phyloP scores from a whole-genome alignment of 805 yeast genomes.

The Starmerella stigmatis region DNA sequence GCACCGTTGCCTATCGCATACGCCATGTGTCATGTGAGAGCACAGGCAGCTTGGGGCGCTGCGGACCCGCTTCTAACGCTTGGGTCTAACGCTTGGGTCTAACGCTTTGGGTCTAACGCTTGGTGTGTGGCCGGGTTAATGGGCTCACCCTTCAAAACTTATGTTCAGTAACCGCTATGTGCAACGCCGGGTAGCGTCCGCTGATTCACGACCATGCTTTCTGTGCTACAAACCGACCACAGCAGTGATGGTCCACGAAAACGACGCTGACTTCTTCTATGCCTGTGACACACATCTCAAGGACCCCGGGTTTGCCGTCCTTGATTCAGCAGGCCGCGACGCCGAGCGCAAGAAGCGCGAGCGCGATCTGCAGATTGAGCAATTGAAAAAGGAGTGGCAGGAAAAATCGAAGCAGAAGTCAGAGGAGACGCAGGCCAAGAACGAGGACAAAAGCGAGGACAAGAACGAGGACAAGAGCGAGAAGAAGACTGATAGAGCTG shows the following conservation, averaged over 20 bases:
- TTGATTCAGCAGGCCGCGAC: conserved; percentile 33
- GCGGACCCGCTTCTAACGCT: no score
- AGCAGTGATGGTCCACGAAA: conserved; percentile 40
- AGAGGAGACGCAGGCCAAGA: conserved; percentile 8
- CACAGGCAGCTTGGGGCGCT: no score
- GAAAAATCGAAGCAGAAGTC: background rate
- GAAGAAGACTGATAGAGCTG: conserved; percentile 18
- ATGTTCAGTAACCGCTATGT: conserved; percentile 38
- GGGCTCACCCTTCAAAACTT: no score
- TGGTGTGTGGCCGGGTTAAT: no score
- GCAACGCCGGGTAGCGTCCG: conserved; percentile 38
- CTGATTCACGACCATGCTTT: conserved; percentile 39
- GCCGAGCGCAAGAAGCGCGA: conserved; percentile 17
- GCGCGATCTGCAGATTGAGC: conserved; percentile 29
- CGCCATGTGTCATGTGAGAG: no score
- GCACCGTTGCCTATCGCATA: no score
- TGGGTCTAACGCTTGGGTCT: no score
- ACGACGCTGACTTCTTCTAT: conserved; percentile 43
- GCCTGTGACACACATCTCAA: conserved; percentile 41
- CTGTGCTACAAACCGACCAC: conserved; percentile 46
- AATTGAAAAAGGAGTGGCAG: conserved; percentile 29
- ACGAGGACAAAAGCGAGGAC: conserved; percentile 17
- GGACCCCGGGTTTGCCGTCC: conserved; percentile 41
- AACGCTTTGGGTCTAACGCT: no score
- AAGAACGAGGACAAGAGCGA: conserved; percentile 12